These are phyloP conservation scores for Xylaria sp. DNA, from an alignment of 495 filamentous ascomycete genomes.

Conservation along the genomic window DNA sequence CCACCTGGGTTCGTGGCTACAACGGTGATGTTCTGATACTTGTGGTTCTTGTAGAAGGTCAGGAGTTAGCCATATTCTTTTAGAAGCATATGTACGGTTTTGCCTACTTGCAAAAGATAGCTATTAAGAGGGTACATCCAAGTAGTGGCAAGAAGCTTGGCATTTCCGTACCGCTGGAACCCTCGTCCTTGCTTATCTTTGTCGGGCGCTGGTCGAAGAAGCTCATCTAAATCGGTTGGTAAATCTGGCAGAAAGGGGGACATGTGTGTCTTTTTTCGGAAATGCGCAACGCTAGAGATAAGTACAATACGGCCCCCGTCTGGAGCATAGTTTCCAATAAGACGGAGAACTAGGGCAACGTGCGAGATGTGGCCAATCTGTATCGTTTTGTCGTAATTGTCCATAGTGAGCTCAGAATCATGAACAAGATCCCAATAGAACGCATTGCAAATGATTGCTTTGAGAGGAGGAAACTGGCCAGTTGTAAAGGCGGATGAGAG, in stretches of 20 bases:
- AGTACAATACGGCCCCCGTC: constrained; percentile 50
- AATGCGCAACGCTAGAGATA: constrained; percentile 46
- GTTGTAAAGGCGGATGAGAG: constrained; percentile 30
- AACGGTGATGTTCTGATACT: constrained; percentile 49
- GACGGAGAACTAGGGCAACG: constrained; percentile 48
- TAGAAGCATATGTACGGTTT: too few species aligned
- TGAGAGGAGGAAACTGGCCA: constrained; percentile 41
- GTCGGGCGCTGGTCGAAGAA: constrained; percentile 17
- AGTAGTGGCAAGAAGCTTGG: constrained; percentile 48
- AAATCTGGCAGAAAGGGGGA: constrained; percentile 20
- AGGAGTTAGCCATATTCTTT: background rate
- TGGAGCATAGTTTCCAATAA: constrained; percentile 46
- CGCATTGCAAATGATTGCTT: constrained; percentile 54
- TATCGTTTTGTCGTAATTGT: constrained; percentile 51
- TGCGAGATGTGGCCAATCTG: constrained; percentile 53
- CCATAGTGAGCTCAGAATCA: constrained; percentile 44
- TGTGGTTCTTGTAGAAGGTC: constrained; percentile 32
- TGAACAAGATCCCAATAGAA: constrained; percentile 50
- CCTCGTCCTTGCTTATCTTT: constrained; percentile 25
- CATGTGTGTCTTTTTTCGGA: constrained; percentile 41
- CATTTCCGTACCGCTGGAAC: constrained; percentile 47
- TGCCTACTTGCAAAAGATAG: constrained; percentile 43
- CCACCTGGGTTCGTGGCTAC: constrained; percentile 55
- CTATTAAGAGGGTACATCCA: constrained; percentile 53
- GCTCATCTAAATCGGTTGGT: constrained; percentile 23